Conservation (phyloP, 306 rosid genomes). For the Vicia villosa region DNA sequence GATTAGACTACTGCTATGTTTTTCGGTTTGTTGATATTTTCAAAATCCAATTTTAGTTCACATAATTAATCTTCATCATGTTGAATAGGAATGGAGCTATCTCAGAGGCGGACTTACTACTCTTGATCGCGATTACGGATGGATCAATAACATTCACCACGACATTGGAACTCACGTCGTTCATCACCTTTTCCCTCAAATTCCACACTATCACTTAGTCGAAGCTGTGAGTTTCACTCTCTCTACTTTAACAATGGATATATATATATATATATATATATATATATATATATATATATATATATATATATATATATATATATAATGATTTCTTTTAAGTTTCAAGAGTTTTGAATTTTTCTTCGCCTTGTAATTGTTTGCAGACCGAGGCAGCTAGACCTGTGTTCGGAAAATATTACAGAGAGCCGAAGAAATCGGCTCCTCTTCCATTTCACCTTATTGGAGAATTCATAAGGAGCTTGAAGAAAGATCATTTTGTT, state of each 20-base stretch:
- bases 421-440: conserved; percentile 73
- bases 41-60: not conserved
- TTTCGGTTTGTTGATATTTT: not conserved
- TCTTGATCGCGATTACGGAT: conserved; percentile 92
- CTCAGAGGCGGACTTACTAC: conserved; percentile 82
- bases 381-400: conserved; percentile 93
- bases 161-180: conserved; percentile 83
- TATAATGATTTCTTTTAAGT: not conserved
- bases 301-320: not conserved
- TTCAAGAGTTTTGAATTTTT: conserved; percentile 2
- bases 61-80: conserved; percentile 4
- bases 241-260: conserved; percentile 2
- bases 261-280: not conserved
- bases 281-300: not conserved
- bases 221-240: conserved; percentile 78
- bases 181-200: conserved; percentile 83
- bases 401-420: conserved; percentile 76
- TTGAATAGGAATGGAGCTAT: conserved; percentile 72
- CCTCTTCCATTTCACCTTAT: conserved; percentile 83
- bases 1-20: too few species aligned
- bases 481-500: conserved; percentile 76
- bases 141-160: conserved; percentile 75
- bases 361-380: conserved; percentile 24
- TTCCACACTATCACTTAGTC: conserved; percentile 74
- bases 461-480: conserved; percentile 67